Base-by-base conservation (phyloP, 2,329 filamentous ascomycete species). In the Penicillium brevicompactum region DNA sequence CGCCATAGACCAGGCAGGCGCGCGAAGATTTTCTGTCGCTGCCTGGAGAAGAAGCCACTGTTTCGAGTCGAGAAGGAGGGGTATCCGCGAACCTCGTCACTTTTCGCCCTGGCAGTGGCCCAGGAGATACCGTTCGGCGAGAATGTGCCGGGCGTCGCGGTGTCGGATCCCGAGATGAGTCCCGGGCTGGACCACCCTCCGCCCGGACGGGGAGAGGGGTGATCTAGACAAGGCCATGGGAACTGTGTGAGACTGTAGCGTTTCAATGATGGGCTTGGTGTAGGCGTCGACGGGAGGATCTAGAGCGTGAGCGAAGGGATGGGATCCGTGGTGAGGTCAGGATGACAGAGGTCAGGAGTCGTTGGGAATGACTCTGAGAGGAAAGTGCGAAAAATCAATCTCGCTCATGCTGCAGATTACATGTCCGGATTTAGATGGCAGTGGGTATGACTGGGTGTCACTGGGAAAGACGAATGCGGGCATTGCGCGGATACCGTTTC, bases 131-230 rank as follows among this genome's bases (percentile, higher is more conserved):
- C 60, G 18, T 32, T 40, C 18, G 66, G 64, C 5, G 65, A 64
- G 18, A 67, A 60, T 6, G 64, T 48, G 40, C 51, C 61, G 7
- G 64, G 63, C 5, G 69, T 64, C 37, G 85, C 85, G 63, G 84
- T 83, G 58, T 88, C 88, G 72, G 88, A 90, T 55, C 85, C 86
- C 57, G 89, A 86, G 69, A 85, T 88, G 70, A 91, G 82, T 61
- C 87, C 90, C 53, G 89, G 91, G 76, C 88, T 94, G 53, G 90
- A 86, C 92, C 93, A 97, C 66, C 92, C 92, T 70, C 91, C 91
- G 67, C 89, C 89, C 58, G 87, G 88, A 60, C 86, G 84, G 59
- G 92, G 93, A 53, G 91, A 96, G 48, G 48, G 92, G 91, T 70
- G 91, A 95, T 76, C 91, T 87, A 64, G 92, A 94, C 60, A 93